A percentile compares a stretch with the other conserved stretches of the same genome.
Evolutionary conservation across 2,329 filamentous ascomycete species (phyloP).

Genomic region (Penicillium sp.): DNA sequence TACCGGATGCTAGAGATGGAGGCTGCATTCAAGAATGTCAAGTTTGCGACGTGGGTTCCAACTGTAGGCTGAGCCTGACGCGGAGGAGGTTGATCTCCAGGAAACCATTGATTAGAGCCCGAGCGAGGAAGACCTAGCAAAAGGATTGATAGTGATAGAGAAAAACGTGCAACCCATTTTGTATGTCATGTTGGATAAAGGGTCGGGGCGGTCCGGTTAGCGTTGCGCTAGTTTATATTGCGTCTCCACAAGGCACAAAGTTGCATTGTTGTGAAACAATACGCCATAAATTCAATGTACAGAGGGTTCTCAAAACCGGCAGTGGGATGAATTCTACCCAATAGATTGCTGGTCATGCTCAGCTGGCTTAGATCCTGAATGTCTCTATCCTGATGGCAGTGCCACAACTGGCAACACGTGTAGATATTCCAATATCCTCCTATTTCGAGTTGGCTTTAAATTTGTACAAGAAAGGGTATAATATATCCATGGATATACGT

Average conservation of each 20-base stretch:
- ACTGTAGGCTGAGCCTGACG: too few species aligned
- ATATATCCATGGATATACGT: neutral
- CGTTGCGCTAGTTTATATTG: neutral
- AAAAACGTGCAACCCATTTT: too few species aligned
- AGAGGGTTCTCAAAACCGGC: neutral
- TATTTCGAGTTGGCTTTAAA: neutral
- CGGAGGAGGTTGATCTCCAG: too few species aligned
- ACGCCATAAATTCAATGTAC: neutral
- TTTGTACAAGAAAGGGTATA: neutral
- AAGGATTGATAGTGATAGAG: neutral
- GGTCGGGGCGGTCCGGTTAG: neutral
- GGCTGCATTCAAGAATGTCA: too few species aligned
- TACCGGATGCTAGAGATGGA: too few species aligned
- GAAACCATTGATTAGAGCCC: too few species aligned
- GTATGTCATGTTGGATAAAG: too few species aligned
- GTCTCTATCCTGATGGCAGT: neutral
- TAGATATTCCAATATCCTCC: neutral
- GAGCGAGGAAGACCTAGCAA: too few species aligned
- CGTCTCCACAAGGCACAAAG: neutral
- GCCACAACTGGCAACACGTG: neutral
- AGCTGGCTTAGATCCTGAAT: neutral
- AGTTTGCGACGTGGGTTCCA: too few species aligned
- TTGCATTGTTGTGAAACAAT: too few species aligned
- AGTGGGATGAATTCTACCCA: neutral
- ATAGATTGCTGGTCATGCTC: neutral